These are phyloP conservation scores for Gilbertella persicaria DNA, from an alignment of 371 early-diverging fungal species.

Conservation along the genomic window DNA sequence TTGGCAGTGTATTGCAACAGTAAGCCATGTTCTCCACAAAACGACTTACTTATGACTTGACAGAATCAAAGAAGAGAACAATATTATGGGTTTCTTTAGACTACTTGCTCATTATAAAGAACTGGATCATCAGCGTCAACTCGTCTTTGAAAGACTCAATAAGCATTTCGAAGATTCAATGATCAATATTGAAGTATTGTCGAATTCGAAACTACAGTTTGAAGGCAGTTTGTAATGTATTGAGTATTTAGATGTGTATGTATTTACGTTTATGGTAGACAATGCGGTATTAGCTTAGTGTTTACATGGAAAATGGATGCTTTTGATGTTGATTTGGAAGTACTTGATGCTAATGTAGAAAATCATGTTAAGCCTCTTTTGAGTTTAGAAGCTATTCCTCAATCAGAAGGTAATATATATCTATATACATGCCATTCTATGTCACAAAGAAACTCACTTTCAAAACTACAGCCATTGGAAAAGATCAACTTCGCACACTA, in stretches of 20 bases:
- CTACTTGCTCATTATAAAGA: constrained; percentile 29
- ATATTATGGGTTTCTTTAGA: constrained; percentile 37
- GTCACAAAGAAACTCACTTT: not conserved
- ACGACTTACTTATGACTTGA: too few species aligned
- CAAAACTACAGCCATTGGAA: constrained; percentile 4
- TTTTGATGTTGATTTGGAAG: not conserved
- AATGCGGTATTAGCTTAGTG: constrained; percentile 1
- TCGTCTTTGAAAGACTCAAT: constrained; percentile 18
- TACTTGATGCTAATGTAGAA: constrained; percentile 13
- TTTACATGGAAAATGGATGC: constrained; percentile 24
- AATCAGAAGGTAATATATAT: constrained; percentile 1
- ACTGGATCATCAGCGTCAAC: constrained; percentile 21
- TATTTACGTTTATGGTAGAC: constrained; percentile 2
- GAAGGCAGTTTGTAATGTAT: constrained; percentile 18
- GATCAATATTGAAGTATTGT: constrained; percentile 16
- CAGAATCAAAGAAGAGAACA: constrained; percentile 33
- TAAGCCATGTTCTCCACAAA: constrained; percentile 9
- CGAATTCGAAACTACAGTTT: constrained; percentile 22
- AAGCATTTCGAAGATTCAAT: constrained; percentile 1
- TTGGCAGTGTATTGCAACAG: constrained; percentile 29
- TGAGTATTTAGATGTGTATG: too few species aligned
- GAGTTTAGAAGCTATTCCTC: constrained; percentile 4
- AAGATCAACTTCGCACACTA: not conserved
- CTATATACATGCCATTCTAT: not conserved
- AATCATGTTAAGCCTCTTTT: constrained; percentile 5